These are phyloP conservation scores for Claviceps arundinis DNA, from an alignment of 2,329 filamentous ascomycete genomes.

Conservation along the genomic window DNA sequence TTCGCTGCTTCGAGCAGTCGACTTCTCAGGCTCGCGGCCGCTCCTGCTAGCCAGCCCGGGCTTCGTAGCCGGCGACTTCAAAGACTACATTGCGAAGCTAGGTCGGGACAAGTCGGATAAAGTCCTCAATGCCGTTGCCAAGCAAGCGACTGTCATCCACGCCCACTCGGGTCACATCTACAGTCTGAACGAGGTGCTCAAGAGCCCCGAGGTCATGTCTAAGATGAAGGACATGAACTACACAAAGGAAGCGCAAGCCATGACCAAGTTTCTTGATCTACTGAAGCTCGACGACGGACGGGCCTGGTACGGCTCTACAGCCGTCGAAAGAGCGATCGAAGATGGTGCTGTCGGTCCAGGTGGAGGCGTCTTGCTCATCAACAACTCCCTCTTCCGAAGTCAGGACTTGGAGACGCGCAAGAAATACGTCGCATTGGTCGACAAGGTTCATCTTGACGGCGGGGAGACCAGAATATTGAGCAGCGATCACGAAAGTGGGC, in stretches of 20 bases:
- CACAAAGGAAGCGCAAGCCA: constrained; percentile 64
- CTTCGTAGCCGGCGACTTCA: constrained; percentile 72
- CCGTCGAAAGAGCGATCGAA: constrained; percentile 70
- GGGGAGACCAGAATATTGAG: constrained; percentile 84
- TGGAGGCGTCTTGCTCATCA: constrained; percentile 74
- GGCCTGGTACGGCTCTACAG: constrained; percentile 78
- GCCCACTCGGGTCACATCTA: constrained; percentile 77
- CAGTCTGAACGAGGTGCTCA: constrained; percentile 74
- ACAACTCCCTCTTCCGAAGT: constrained; percentile 75
- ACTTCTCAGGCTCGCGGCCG: constrained; percentile 56
- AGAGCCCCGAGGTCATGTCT: constrained; percentile 62
- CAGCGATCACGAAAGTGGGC: constrained; percentile 87
- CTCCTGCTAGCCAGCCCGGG: constrained; percentile 80
- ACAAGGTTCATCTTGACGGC: constrained; percentile 74
- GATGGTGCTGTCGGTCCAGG: constrained; percentile 82
- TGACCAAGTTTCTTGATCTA: constrained; percentile 71
- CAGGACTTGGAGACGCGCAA: constrained; percentile 64
- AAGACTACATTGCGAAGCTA: constrained; percentile 55
- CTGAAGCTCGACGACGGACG: constrained; percentile 74
- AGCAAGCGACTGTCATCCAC: constrained; percentile 62
- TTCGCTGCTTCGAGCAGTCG: constrained; percentile 64
- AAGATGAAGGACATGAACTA: constrained; percentile 82
- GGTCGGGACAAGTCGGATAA: constrained; percentile 51
- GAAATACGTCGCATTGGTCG: constrained; percentile 73
- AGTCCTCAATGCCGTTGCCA: constrained; percentile 46